Conservation (phyloP, 179 eudicot species). For the Actinidia arguta region DNA sequence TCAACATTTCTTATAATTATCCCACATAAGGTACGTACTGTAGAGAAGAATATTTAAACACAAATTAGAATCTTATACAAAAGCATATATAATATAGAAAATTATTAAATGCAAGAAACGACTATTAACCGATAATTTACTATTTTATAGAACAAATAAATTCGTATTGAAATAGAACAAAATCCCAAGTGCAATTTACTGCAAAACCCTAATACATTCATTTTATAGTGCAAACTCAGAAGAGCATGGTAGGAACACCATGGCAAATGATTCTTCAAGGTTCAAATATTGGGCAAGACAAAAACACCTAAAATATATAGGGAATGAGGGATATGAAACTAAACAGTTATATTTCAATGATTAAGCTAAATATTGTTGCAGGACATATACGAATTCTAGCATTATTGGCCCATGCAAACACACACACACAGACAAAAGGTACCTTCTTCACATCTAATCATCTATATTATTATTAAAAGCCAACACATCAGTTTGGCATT, state of each 20-base stretch:
- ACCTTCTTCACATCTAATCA: too few species aligned
- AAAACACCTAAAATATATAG: background rate
- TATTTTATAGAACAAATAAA: too few species aligned
- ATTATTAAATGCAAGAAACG: background rate
- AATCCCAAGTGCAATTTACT: background rate
- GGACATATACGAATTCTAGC: too few species aligned
- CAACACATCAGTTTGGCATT: too few species aligned
- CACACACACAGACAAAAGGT: too few species aligned
- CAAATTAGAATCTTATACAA: background rate
- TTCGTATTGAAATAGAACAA: too few species aligned
- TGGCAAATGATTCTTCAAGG: constrained; percentile 1
- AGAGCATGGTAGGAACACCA: background rate
- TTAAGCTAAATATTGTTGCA: too few species aligned
- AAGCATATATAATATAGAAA: background rate
- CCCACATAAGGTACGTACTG: constrained; percentile 90
- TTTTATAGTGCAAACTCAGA: background rate
- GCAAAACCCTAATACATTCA: background rate
- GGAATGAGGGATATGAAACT: too few species aligned
- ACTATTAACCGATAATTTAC: background rate
- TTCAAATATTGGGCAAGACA: background rate
- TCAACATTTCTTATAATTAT: too few species aligned
- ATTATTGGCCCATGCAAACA: too few species aligned
- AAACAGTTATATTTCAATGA: too few species aligned
- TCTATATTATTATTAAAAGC: too few species aligned
- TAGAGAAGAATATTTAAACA: constrained; percentile 26